Conservation (phyloP, 257 asterid genomes). For the Oldenlandia corymbosa region DNA sequence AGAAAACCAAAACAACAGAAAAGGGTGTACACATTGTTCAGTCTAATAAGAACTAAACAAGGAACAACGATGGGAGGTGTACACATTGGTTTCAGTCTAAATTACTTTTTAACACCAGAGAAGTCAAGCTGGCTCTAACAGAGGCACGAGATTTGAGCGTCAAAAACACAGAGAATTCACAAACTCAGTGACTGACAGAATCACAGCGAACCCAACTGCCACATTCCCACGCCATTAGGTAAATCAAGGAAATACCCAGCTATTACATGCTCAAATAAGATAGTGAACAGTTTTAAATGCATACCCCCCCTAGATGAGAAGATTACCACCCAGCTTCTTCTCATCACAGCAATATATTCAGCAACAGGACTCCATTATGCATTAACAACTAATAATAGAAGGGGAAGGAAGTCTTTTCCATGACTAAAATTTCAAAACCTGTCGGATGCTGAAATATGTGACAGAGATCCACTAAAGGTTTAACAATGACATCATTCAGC, state of each 20-base stretch:
- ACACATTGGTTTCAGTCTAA: not conserved
- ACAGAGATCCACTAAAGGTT: too few relatives aligned
- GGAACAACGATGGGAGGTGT: not conserved
- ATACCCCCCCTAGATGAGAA: not conserved
- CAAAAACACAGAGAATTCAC: not conserved
- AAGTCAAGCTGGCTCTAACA: not conserved
- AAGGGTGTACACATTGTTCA: too few relatives aligned
- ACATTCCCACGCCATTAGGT: too few relatives aligned
- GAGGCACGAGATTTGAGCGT: too few relatives aligned
- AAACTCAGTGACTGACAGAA: not conserved
- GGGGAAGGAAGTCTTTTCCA: not conserved
- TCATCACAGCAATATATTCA: not conserved
- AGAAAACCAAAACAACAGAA: too few relatives aligned
- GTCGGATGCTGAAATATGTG: too few relatives aligned
- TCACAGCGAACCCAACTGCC: too few relatives aligned
- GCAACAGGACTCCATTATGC: not conserved
- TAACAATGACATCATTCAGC: too few relatives aligned
- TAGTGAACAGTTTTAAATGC: not conserved
- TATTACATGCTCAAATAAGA: not conserved
- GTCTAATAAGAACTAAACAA: too few relatives aligned
- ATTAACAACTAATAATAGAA: not conserved
- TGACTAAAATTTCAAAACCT: too few relatives aligned
- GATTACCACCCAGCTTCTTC: too few relatives aligned
- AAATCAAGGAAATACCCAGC: not conserved
- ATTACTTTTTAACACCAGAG: not conserved